phyloP scores from a whole-genome alignment of 2,329 filamentous ascomycete genomes.

The Pseudogymnoascus sp. region DNA sequence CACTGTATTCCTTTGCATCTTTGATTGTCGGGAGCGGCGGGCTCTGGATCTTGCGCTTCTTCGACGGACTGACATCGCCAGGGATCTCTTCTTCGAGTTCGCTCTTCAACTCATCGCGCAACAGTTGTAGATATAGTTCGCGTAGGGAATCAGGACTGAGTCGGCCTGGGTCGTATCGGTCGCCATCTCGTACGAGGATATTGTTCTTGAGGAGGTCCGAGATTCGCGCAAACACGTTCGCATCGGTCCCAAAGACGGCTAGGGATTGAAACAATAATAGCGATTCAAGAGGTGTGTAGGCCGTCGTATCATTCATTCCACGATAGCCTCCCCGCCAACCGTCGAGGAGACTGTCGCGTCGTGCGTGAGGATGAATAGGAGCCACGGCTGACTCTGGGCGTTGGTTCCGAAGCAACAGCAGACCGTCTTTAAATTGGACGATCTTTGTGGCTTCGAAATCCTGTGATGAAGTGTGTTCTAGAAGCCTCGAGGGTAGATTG shows the following conservation, averaged over 20 bases:
- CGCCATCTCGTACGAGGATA: conserved; percentile 61
- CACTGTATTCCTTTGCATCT: conserved; percentile 57
- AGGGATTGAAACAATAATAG: conserved; percentile 79
- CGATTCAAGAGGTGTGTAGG: conserved; percentile 79
- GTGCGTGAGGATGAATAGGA: conserved; percentile 47
- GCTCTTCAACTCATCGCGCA: conserved; percentile 63
- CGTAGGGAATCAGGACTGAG: conserved; percentile 72
- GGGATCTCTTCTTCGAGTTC: conserved; percentile 39
- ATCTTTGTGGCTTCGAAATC: not conserved
- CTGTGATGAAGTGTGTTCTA: not conserved
- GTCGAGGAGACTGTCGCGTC: conserved; percentile 49
- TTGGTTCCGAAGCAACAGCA: not conserved
- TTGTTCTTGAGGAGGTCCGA: conserved; percentile 70
- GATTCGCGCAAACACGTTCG: conserved; percentile 61
- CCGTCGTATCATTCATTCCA: conserved; percentile 51
- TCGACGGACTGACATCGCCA: conserved; percentile 47
- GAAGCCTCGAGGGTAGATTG: not conserved
- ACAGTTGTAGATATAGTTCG: conserved; percentile 66
- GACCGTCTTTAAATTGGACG: not conserved
- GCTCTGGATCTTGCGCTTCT: conserved; percentile 68
- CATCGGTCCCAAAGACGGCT: conserved; percentile 57
- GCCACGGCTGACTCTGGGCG: conserved; percentile 35
- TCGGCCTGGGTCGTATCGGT: conserved; percentile 64
- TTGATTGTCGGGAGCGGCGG: conserved; percentile 57
- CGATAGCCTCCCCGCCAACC: conserved; percentile 47